Evolutionary conservation across 257 asterid species (phyloP).

Genomic region (Lantana camara): DNA sequence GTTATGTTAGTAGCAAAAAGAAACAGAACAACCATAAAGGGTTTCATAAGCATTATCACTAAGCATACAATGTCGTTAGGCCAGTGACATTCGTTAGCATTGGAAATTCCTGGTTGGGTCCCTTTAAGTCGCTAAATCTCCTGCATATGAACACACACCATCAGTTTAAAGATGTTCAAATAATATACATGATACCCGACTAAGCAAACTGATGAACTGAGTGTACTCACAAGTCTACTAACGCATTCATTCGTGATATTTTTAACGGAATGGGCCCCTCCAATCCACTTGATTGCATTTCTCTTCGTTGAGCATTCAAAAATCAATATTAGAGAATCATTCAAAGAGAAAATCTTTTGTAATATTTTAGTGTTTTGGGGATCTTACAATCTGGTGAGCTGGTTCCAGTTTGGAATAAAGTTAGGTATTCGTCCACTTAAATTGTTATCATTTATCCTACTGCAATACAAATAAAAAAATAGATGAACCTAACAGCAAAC

Average conservation of each 20-base stretch:
- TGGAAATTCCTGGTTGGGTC: constrained; percentile 67
- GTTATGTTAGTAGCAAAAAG: constrained; percentile 19
- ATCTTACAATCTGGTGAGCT: constrained; percentile 58
- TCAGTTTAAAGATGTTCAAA: constrained; percentile 1
- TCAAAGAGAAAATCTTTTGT: constrained; percentile 1
- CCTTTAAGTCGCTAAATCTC: constrained; percentile 71
- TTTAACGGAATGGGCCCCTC: constrained; percentile 71
- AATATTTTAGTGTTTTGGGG: neutral
- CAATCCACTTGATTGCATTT: constrained; percentile 73
- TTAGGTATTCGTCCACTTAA: constrained; percentile 70
- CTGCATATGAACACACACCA: constrained; percentile 44
- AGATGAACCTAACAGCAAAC: constrained; percentile 23
- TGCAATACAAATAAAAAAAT: constrained; percentile 33
- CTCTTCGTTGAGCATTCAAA: constrained; percentile 50
- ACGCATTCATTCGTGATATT: constrained; percentile 58
- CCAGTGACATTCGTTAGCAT: constrained; percentile 46
- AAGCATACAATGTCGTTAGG: constrained; percentile 55
- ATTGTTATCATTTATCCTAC: constrained; percentile 76
- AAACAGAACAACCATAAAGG: constrained; percentile 15
- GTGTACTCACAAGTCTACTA: constrained; percentile 64
- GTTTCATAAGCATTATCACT: constrained; percentile 6
- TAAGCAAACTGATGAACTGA: constrained; percentile 5
- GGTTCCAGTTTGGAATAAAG: constrained; percentile 74
- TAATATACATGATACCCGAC: neutral
- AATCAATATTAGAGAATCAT: constrained; percentile 21